Base-by-base conservation (phyloP, 2,329 filamentous ascomycete genomes). In the Tolypocladium endophyticum region DNA sequence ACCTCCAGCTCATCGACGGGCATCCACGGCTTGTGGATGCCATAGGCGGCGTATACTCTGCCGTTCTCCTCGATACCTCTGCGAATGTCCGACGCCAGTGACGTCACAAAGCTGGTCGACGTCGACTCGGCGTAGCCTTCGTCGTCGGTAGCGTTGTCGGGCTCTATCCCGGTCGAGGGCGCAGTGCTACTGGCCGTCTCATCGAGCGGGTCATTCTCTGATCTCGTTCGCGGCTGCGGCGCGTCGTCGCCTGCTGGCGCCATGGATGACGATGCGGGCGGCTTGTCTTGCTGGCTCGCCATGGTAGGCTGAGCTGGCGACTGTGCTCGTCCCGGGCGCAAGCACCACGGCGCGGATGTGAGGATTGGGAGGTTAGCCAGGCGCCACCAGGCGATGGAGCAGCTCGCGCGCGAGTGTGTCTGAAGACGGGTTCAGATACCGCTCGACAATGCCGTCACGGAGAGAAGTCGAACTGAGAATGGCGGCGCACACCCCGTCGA, bases 51-150 rank as follows among this genome's bases (percentile, higher is more conserved):
- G 38, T 68, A 68, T 0, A 58, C 60, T 7, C 63, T 59, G 8
- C 64, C 65, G 35, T 66, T 66, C 25, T 69, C 67, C 56, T 62
- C 60, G 14, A 69, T 57, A 2, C 65, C 66, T 12, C 64, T 61
- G 1, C 67, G 61, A 25, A 68, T 64, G 33, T 66, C 64, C 5
- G 67, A 68, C 0, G 67, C 67, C 12, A 70, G 65, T 0, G 66
- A 68, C 11, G 65, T 65, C 11, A 70, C 56, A 39, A 66, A 70
- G 57, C 64, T 71, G 47, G 64, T 76, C 62, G 57, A 70, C 14
- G 63, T 64, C 16, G 69, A 72, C 4, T 67, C 68, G 2, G 70
- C 65, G 47, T 73, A 69, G 0, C 70, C 61, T 7, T 67, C 66
- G 25, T 66, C 69, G 50, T 63, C 55, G 41, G 58, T 54, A n/a